Percentiles rank a stretch among this genome's conserved stretches.
These are phyloP conservation scores for Avena atlantica DNA, from an alignment of 176 grass and related monocot species.

Conservation along the genomic window DNA sequence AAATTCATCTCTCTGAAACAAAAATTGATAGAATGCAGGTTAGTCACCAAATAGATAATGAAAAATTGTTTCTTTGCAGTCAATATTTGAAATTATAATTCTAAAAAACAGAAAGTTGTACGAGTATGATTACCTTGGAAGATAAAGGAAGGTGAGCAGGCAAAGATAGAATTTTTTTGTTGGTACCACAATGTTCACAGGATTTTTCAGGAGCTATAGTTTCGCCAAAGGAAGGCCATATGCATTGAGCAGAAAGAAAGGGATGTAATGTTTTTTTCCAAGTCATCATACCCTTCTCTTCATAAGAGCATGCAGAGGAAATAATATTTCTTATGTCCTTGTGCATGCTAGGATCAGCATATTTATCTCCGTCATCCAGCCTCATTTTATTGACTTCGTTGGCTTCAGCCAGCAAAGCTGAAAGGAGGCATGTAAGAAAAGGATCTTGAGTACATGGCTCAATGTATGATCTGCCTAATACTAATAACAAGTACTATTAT, in stretches of 20 bases:
- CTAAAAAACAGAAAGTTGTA: neutral
- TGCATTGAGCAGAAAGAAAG: conserved; percentile 27
- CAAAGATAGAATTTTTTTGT: conserved; percentile 6
- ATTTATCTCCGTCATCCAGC: neutral
- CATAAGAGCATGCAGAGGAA: conserved; percentile 29
- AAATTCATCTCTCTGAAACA: conserved; percentile 36
- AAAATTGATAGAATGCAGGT: conserved; percentile 27
- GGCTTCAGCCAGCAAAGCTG: conserved; percentile 57
- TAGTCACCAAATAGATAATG: neutral
- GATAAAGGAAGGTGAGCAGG: neutral
- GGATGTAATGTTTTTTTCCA: conserved; percentile 42
- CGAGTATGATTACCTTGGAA: conserved; percentile 41
- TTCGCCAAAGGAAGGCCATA: neutral
- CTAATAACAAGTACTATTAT: neutral
- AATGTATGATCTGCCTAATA: neutral
- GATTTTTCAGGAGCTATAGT: conserved; percentile 1
- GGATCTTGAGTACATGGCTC: neutral
- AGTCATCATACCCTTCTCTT: conserved; percentile 40
- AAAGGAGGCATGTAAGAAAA: neutral
- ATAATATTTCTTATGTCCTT: conserved; percentile 48
- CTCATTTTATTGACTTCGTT: conserved; percentile 35
- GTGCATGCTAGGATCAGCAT: conserved; percentile 36
- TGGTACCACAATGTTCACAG: conserved; percentile 46
- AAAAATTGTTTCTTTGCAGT: conserved; percentile 13
- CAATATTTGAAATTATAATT: conserved; percentile 15